Evolutionary conservation across 2,329 filamentous ascomycete species (phyloP), one percentile per base, ranked within the genome.

Genomic region (Apiospora rasikravindrae): DNA sequence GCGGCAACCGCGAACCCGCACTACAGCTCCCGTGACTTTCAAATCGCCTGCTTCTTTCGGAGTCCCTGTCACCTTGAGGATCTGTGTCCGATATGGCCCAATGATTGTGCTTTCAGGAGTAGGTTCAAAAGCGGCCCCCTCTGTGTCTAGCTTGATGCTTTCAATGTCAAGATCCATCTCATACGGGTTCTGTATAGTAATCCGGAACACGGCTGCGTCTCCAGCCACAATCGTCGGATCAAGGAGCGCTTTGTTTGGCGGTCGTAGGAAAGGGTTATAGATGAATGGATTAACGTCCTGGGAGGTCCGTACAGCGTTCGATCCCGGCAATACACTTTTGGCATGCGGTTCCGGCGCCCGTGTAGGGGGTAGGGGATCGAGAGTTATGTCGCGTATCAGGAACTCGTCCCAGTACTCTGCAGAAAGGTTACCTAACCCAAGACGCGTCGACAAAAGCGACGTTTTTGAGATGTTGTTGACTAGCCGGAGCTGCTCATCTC

Each of bases 381-480:
- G 84, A 71, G 91, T 89, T 76, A 97, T 85, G 74, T 91, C 91
- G 69, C 96, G 91, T 67, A 99, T 88, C 11, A 99, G 86, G 77
- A 98, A 98, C 78, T 98, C 94, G 80, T 99, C 96, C 96, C 96
- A 99, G 80, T 98, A 99, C 76, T 96, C 93, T 7, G 94, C 95
- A 70, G 91, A 88, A 57, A 96, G 82, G 71, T 92, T 84, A 6
- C 88, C 84, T 40, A 95, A 84, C 0, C 95, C 95, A 37, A 98
- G 83, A 73, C 93, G 91, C 73, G 89, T 89, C 0, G 93, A 92
- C n/a, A 96, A 89, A 44, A 87, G 89, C 42, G 95, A 90, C 0
- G 95, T 98, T 74, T 96, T 93, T 47, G 92, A 90, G 73, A 99
- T 95, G 76, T 96, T 98, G 64, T 93, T 93, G 67, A 92, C 88